phyloP scores from a whole-genome alignment of 371 early-diverging fungal genomes.

The Smittium culicis region DNA sequence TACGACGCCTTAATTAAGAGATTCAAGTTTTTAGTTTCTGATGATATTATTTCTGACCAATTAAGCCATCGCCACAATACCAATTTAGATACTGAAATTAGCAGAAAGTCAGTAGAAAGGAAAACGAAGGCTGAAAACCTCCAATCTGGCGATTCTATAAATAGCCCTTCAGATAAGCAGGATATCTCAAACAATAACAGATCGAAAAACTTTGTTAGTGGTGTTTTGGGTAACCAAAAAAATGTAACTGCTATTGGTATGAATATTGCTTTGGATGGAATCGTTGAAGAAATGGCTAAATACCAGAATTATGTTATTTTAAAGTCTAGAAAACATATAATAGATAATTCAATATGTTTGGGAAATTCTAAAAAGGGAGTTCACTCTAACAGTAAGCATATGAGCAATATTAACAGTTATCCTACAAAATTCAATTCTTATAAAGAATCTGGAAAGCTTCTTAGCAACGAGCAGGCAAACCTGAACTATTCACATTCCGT shows the following conservation, averaged over 20 bases:
- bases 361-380: not conserved
- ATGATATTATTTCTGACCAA: not conserved
- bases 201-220: constrained; percentile 17
- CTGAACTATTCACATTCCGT: not conserved
- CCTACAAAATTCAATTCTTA: no score
- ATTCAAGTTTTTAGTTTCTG: constrained; percentile 38
- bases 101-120: not conserved
- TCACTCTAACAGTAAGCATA: not conserved
- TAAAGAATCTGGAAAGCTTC: not conserved
- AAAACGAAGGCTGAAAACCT: not conserved
- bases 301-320: constrained; percentile 40
- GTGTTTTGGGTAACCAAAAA: constrained; percentile 29
- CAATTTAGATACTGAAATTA: not conserved
- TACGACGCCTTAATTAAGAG: constrained; percentile 58
- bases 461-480: not conserved
- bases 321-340: constrained; percentile 26
- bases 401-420: no score
- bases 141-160: not conserved
- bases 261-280: constrained; percentile 61
- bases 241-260: constrained; percentile 58
- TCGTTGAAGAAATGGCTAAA: constrained; percentile 48
- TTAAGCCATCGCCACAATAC: not conserved
- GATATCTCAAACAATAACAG: not conserved
- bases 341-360: not conserved
- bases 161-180: not conserved